Conservation (phyloP, 176 grass and related monocot genomes). For the Triticum dicoccoides region DNA sequence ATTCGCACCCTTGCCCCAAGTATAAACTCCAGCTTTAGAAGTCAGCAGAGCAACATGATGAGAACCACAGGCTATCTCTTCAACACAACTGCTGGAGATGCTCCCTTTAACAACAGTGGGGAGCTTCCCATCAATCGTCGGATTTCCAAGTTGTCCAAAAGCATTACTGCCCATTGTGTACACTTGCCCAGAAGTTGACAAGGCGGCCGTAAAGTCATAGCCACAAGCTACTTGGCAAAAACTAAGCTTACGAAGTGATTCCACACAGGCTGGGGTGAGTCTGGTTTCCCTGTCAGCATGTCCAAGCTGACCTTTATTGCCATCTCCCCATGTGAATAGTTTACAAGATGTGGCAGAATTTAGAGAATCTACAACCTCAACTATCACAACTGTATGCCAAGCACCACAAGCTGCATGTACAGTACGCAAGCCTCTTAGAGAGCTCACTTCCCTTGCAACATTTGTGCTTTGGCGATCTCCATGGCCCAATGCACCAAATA, state of each 20-base stretch:
- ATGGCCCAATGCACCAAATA: slow-evolving; percentile 74
- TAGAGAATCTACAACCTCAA: slow-evolving; percentile 49
- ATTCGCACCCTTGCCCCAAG: slow-evolving; percentile 76
- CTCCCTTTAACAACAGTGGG: slow-evolving; percentile 56
- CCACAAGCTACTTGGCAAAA: slow-evolving; percentile 73
- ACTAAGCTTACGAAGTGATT: slow-evolving; percentile 41
- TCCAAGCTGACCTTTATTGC: slow-evolving; percentile 71
- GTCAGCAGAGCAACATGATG: slow-evolving; percentile 75
- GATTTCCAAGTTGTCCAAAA: slow-evolving; percentile 67
- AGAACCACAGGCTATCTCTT: slow-evolving; percentile 74
- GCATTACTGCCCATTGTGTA: slow-evolving; percentile 71
- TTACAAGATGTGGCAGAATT: slow-evolving; percentile 48
- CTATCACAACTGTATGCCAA: slow-evolving; percentile 76
- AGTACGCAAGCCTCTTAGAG: slow-evolving; percentile 54
- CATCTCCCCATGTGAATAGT: slow-evolving; percentile 82
- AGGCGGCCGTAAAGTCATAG: slow-evolving; percentile 50
- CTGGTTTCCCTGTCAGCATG: slow-evolving; percentile 58
- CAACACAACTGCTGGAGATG: slow-evolving; percentile 47
- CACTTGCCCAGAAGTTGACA: slow-evolving; percentile 52
- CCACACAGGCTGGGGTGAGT: slow-evolving; percentile 50
- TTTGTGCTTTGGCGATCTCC: slow-evolving; percentile 51
- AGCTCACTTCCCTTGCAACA: slow-evolving; percentile 59
- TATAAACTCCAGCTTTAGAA: slow-evolving; percentile 68
- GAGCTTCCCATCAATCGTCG: slow-evolving; percentile 47
- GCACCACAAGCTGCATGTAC: slow-evolving; percentile 58